Percentiles rank a stretch among this genome's conserved stretches.
These are phyloP conservation scores for Diophrys appendiculata DNA, from an alignment of 73 alveolate species.

Conservation along the genomic window DNA sequence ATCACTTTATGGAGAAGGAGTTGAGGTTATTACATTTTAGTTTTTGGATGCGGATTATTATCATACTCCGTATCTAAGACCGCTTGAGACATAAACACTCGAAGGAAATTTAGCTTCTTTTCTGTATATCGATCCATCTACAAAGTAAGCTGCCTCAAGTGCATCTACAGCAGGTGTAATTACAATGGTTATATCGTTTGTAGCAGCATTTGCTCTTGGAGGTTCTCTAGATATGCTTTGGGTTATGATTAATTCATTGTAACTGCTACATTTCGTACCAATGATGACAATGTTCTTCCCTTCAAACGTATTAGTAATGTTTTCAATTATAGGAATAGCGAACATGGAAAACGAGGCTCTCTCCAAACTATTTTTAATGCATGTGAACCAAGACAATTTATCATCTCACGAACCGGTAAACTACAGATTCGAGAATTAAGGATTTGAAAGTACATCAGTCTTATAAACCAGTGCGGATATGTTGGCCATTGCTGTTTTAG, in stretches of 20 bases:
- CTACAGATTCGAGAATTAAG: slow-evolving; percentile 1
- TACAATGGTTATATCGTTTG: too few species aligned
- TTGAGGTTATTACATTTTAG: too few species aligned
- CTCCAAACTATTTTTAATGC: not conserved
- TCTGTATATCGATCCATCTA: too few species aligned
- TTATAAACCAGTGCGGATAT: not conserved
- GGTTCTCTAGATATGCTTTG: slow-evolving; percentile 16
- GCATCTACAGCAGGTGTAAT: too few species aligned
- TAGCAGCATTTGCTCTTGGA: not conserved
- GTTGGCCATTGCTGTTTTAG: not conserved
- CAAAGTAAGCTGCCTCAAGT: too few species aligned
- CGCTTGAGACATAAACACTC: too few species aligned
- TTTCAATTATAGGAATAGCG: slow-evolving; percentile 1
- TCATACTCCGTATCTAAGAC: too few species aligned
- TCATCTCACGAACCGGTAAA: not conserved
- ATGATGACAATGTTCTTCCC: not conserved
- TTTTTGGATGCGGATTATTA: too few species aligned
- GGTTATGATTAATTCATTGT: not conserved
- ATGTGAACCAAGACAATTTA: slow-evolving; percentile 2
- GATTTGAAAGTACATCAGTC: slow-evolving; percentile 2
- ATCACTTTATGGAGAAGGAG: too few species aligned
- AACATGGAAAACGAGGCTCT: not conserved
- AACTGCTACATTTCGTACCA: not conserved
- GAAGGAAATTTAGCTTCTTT: too few species aligned
- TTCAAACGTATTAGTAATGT: not conserved